Conservation (phyloP, 352 stramenopile species). For the Peronosclerospora sorghi region DNA sequence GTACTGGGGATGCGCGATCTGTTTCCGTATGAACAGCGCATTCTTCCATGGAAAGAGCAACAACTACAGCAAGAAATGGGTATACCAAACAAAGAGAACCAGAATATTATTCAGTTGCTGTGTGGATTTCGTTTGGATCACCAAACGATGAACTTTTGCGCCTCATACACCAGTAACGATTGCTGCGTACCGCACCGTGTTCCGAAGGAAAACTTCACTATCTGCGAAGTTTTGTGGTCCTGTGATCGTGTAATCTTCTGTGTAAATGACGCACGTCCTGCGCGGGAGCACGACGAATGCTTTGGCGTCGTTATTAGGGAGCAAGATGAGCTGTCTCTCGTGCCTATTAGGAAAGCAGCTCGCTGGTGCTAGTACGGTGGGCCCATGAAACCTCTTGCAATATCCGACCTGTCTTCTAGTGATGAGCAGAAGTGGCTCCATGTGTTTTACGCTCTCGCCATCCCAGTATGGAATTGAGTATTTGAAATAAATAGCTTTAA, state of each 20-base stretch:
- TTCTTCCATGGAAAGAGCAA: conserved; percentile 15
- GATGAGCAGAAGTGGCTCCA: conserved; percentile 78
- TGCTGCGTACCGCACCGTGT: conserved; percentile 72
- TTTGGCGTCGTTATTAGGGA: conserved; percentile 65
- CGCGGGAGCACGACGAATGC: conserved; percentile 71
- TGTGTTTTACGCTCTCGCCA: conserved; percentile 72
- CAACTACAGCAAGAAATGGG: neutral
- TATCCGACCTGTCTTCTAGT: conserved; percentile 8
- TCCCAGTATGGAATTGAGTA: too few relatives aligned
- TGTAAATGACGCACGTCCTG: conserved; percentile 51
- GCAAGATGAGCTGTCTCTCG: conserved; percentile 44
- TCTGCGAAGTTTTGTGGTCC: conserved; percentile 80
- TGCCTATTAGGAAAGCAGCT: conserved; percentile 63
- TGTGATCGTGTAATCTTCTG: conserved; percentile 53
- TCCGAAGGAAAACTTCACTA: conserved; percentile 59
- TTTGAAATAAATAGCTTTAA: too few relatives aligned
- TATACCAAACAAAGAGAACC: conserved; percentile 1
- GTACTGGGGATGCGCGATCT: conserved; percentile 22
- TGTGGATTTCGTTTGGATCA: conserved; percentile 53
- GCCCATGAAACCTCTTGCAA: conserved; percentile 59
- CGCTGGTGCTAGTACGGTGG: conserved; percentile 51
- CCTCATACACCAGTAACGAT: conserved; percentile 56
- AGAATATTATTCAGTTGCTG: conserved; percentile 34
- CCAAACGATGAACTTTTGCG: conserved; percentile 35
- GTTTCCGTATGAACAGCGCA: conserved; percentile 10